Conservation (phyloP, 352 stramenopile species). For the Globisporangium mamillatum region DNA sequence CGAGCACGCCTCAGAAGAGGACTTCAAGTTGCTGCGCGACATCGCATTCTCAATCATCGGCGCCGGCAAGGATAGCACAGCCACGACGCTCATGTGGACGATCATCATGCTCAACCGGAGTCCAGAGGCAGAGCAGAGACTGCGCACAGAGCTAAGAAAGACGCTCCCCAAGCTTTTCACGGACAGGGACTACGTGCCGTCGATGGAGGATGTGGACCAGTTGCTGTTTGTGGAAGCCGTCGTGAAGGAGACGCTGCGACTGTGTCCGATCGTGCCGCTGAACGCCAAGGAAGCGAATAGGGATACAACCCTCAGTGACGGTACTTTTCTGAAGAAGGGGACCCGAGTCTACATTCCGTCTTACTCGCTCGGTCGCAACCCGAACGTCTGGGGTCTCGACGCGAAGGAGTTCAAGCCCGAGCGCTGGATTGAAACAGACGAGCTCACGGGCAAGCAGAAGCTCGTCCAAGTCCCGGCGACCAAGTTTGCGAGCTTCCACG, state of each 20-base stretch:
- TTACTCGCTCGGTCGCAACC: slow-evolving; percentile 44
- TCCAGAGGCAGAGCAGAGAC: slow-evolving; percentile 27
- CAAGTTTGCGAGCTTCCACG: slow-evolving; percentile 41
- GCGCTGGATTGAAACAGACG: slow-evolving; percentile 50
- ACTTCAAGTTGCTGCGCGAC: slow-evolving; percentile 33
- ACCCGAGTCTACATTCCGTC: slow-evolving; percentile 51
- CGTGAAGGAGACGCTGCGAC: slow-evolving; percentile 60
- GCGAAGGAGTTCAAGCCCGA: slow-evolving; percentile 49
- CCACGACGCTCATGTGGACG: slow-evolving; percentile 43
- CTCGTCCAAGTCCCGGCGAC: slow-evolving; percentile 10
- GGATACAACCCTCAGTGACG: slow-evolving; percentile 57
- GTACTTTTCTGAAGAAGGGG: slow-evolving; percentile 50
- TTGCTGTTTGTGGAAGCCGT: slow-evolving; percentile 62
- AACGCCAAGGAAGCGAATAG: slow-evolving; percentile 54
- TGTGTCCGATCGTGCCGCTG: slow-evolving; percentile 59
- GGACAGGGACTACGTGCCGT: slow-evolving; percentile 9
- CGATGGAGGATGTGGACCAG: slow-evolving; percentile 25
- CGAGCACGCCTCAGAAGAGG: background rate
- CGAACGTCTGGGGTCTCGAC: slow-evolving; percentile 49
- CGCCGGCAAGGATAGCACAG: slow-evolving; percentile 59
- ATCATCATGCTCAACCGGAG: slow-evolving; percentile 41
- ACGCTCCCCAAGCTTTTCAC: slow-evolving; percentile 11
- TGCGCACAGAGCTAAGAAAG: slow-evolving; percentile 26
- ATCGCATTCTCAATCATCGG: slow-evolving; percentile 57
- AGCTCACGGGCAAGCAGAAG: slow-evolving; percentile 19